Evolutionary conservation across 2,329 filamentous ascomycete genomes (phyloP).

Genomic region (Aspergillus arachidicola): DNA sequence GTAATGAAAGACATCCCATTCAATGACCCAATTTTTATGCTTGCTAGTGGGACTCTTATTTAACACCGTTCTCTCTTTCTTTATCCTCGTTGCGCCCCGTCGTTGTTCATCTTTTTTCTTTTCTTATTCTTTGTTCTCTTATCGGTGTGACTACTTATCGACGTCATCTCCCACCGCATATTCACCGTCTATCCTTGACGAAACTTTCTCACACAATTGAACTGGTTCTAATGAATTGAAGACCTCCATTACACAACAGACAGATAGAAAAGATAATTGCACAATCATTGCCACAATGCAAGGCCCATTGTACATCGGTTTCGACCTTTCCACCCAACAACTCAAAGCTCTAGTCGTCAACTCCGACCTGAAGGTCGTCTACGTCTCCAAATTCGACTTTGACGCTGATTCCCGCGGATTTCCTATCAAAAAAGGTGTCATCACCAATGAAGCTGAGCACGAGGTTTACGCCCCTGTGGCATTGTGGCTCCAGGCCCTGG

Average conservation of each 20-base stretch:
- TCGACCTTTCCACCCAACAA: conserved; percentile 96
- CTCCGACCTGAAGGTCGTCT: conserved; percentile 76
- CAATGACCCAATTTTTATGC: background rate
- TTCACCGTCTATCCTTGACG: background rate
- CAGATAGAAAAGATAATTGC: background rate
- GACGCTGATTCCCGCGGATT: conserved; percentile 81
- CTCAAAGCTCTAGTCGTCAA: conserved; percentile 90
- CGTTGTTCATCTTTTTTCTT: background rate
- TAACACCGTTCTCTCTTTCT: background rate
- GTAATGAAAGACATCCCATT: background rate
- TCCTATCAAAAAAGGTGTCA: conserved; percentile 83
- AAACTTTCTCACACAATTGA: conserved; percentile 3
- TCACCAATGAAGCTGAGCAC: conserved; percentile 76
- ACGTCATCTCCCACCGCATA: conserved; percentile 3
- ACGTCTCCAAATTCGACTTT: conserved; percentile 92
- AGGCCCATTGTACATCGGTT: conserved; percentile 78
- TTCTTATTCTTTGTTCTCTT: background rate
- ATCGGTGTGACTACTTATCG: conserved; percentile 11
- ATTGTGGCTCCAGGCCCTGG: conserved; percentile 91
- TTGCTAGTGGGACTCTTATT: background rate
- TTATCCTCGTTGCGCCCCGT: background rate
- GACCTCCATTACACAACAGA: background rate
- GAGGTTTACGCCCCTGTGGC: conserved; percentile 93
- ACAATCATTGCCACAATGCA: conserved; percentile 39
- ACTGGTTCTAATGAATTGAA: background rate